Evolutionary conservation across 768 basidiomycete genomes (phyloP), one percentile per base, ranked within the genome.

Genomic region (Krasilnikovozyma curviuscula): DNA sequence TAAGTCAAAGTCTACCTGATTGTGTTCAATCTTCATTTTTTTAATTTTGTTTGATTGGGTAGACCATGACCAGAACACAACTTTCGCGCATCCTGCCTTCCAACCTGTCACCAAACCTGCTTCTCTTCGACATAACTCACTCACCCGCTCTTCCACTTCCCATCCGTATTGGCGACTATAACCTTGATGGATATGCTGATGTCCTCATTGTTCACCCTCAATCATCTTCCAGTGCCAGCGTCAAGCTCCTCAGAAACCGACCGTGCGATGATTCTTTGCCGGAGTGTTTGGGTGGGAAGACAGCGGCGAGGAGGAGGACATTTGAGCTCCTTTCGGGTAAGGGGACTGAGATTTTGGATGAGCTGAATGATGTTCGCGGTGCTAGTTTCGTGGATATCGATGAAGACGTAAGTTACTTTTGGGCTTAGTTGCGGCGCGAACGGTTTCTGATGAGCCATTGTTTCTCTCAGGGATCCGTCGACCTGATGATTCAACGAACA

Each of bases 101-200:
- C 27, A 24, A 2, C 43, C n/a, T n/a, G 42, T 54, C 54, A 53
- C 72, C 19, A 73, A 37, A 74, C 3, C 73, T 93, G 9, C 73
- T 85, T 10, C 76, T 83, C 3, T 63, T 73, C 7, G 82, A 88
- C 57, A 74, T 70, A 3, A 73, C 79, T 0, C 73, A 72, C 56
- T 68, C 62, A 1, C 81, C 83, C 0, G 56, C 76, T 0, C 61
- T 89, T 5, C 85, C 89, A 0, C 64, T 89, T 14, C 71, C 84
- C 0, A 63, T 95, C 40, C 78, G 78, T 52, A 66, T 88, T 0
- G 93, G 88, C 28, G 93, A 98, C 65, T 79, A 74, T 43, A 81
- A 95, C 62, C 70, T 91, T 18, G 89, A 97, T 60, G 93, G 93
- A 2, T 97, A 81, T 65, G 88, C 91, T 0, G 93, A 97, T 57